Base-by-base conservation (phyloP, 805 yeast genomes). In the Yarrowia hollandica region DNA sequence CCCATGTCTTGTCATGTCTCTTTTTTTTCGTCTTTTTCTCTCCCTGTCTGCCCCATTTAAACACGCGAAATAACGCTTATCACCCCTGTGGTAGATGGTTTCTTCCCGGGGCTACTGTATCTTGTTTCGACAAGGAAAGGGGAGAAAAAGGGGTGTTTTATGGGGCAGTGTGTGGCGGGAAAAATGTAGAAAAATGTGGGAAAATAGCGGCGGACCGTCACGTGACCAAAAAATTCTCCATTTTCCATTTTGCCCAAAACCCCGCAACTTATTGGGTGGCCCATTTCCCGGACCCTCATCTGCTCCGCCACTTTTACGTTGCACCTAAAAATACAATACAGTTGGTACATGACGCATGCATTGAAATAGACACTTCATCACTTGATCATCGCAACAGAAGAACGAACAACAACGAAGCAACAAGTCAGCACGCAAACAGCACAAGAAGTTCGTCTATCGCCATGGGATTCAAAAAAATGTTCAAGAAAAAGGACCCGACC, bases 401-500 rank as follows among this genome's bases (percentile, higher is more conserved):
- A n/a, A n/a, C n/a, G n/a, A n/a, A n/a, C n/a, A n/a, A n/a, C n/a
- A n/a, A n/a, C n/a, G n/a, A n/a, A n/a, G n/a, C n/a, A n/a, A n/a
- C n/a, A n/a, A n/a, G n/a, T 11, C 14, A n/a, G n/a, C 34, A 31
- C 34, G 6, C 7, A 44, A 11, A 12, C 31, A 8, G 21, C n/a
- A 23, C 18, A 2, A n/a, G n/a, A n/a, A n/a, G n/a, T n/a, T 26
- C 30, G 3, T 7, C 34, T 6, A 4, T 16, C 39, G 14, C 18
- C 46, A 52, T 52, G 58, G 58, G 58, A 5, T 18, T 52, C 44
- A 52, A 52, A 11, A 52, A 52, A n/a, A 35, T 35, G 44, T 52
- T 52, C 44, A 35, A 52, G 19, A 52, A 52, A 26, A 52, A 52
- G 34, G 58, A 52, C 12, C 58, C 58, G 26, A 52, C 58, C 26